Evolutionary conservation across 2,329 filamentous ascomycete species (phyloP).

Genomic region (Meredithiella fracta): DNA sequence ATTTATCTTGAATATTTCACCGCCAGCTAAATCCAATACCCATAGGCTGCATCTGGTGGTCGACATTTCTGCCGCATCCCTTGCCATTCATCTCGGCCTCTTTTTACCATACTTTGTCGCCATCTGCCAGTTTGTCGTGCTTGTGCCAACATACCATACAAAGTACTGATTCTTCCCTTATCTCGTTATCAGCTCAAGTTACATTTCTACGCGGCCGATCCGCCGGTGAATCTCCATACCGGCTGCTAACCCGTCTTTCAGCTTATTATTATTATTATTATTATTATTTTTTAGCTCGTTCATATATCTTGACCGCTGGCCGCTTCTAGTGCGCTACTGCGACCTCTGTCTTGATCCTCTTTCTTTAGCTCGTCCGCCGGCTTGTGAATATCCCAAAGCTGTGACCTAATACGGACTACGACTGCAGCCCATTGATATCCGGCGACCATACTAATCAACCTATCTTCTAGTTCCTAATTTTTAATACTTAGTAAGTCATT

Average conservation of each 20-base stretch:
- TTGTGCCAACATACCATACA: constrained; percentile 13
- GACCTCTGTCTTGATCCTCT: background rate
- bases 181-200: constrained; percentile 1
- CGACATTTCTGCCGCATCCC: background rate
- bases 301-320: background rate
- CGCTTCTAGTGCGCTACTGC: background rate
- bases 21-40: background rate
- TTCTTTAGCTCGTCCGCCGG: background rate
- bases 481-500: background rate
- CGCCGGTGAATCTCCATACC: background rate
- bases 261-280: too few relatives aligned
- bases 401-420: background rate
- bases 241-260: background rate
- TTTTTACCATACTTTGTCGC: background rate
- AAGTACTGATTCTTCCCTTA: constrained; percentile 11
- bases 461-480: background rate
- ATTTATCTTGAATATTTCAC: too few relatives aligned
- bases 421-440: background rate
- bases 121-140: background rate
- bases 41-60: background rate
- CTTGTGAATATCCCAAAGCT: constrained; percentile 1
- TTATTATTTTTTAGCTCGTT: too few relatives aligned
- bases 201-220: constrained; percentile 8
- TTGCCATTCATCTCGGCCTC: background rate
- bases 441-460: background rate